Percentiles rank a stretch among this genome's conserved stretches.
Conservation (phyloP, 1,284 basidiomycete genomes). For the Pisolithus thermaeus region DNA sequence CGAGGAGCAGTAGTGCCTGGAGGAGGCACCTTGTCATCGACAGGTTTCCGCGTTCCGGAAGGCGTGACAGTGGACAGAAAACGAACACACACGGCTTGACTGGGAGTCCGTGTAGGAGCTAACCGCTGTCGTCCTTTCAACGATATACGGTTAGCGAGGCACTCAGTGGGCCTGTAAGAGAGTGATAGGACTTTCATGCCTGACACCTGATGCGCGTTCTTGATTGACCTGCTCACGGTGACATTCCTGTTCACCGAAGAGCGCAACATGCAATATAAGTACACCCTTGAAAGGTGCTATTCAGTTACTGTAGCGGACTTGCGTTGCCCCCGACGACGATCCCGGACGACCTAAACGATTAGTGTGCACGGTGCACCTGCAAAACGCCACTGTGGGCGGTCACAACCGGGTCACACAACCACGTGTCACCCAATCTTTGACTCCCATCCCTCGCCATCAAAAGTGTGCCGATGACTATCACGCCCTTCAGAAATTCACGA, state of each 20-base stretch:
- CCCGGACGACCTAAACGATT: too few species aligned
- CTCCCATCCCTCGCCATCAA: too few species aligned
- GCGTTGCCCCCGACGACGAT: neutral
- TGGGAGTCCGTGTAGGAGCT: conserved; percentile 3
- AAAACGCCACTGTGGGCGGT: too few species aligned
- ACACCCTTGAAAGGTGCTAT: conserved; percentile 4
- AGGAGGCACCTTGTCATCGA: conserved; percentile 15
- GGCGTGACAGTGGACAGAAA: conserved; percentile 26
- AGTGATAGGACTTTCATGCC: neutral
- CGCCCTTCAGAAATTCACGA: too few species aligned
- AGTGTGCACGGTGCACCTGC: too few species aligned
- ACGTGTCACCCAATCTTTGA: too few species aligned
- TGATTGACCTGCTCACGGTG: conserved; percentile 24
- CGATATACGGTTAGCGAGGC: neutral
- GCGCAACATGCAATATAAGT: conserved; percentile 27
- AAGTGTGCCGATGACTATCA: too few species aligned
- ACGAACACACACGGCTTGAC: conserved; percentile 6
- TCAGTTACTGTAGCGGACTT: neutral
- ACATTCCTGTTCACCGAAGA: conserved; percentile 20
- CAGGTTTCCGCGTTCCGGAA: conserved; percentile 11
- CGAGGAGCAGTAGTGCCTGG: conserved; percentile 21
- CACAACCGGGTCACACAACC: too few species aligned
- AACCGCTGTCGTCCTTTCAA: neutral
- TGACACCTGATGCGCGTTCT: neutral
- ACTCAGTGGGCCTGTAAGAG: too few species aligned